These are phyloP conservation scores for Teunomyces panamensis DNA, from an alignment of 805 yeast genomes.

Conservation along the genomic window DNA sequence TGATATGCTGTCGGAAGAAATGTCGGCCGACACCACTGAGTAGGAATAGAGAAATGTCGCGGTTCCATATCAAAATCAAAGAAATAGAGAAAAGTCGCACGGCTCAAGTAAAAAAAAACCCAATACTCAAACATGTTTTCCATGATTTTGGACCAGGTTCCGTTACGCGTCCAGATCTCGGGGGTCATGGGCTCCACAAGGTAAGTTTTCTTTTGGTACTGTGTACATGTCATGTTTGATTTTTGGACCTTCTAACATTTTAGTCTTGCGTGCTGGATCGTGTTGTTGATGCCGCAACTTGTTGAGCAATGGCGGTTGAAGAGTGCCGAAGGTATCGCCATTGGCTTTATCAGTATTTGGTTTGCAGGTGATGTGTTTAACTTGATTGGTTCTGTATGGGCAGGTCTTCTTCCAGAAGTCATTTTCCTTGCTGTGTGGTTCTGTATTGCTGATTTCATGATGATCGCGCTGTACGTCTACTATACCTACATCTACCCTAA, in stretches of 20 bases:
- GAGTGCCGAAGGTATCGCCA: conserved; percentile 73
- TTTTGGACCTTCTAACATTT: conserved; percentile 3
- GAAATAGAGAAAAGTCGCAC: neutral
- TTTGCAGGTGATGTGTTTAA: conserved; percentile 69
- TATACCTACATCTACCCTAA: conserved; percentile 48
- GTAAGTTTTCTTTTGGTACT: conserved; percentile 20
- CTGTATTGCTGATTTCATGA: conserved; percentile 62
- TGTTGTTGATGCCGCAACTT: conserved; percentile 70
- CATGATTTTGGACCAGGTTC: neutral
- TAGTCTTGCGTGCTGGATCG: conserved; percentile 77
- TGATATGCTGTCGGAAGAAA: neutral
- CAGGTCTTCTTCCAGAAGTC: conserved; percentile 65
- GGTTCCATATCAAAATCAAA: neutral
- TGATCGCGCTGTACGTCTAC: conserved; percentile 57
- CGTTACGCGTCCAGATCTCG: conserved; percentile 45
- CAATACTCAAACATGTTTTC: neutral
- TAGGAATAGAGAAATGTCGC: neutral
- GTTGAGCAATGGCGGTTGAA: conserved; percentile 78
- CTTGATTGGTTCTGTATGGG: conserved; percentile 68
- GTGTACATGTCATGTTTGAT: too few species aligned
- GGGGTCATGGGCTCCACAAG: conserved; percentile 69
- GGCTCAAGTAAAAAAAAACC: neutral
- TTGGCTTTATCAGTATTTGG: conserved; percentile 68
- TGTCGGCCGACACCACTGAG: neutral
- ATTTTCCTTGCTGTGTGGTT: conserved; percentile 73